Conservation (phyloP, 2,329 filamentous ascomycete species). For the Xylariaceae sp. region DNA sequence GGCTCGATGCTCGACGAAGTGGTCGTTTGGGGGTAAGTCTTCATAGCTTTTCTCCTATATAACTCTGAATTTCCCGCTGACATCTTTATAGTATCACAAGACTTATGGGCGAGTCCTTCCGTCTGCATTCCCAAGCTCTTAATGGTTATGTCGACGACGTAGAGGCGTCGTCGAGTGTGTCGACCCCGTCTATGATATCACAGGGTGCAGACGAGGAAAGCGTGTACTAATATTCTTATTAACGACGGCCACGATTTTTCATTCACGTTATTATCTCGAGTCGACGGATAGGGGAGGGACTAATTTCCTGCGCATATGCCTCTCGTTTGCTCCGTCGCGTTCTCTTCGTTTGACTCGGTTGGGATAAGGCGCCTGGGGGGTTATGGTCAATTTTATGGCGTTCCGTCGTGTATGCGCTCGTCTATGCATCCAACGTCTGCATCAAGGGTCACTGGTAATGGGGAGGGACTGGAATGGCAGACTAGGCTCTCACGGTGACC, state of each 20-base stretch:
- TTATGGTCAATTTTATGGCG: constrained; percentile 25
- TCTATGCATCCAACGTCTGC: constrained; percentile 34
- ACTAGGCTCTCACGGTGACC: constrained; percentile 31
- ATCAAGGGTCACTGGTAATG: constrained; percentile 33
- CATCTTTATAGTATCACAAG: constrained; percentile 66
- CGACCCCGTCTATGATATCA: constrained; percentile 66
- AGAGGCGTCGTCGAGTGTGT: constrained; percentile 63
- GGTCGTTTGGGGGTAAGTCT: constrained; percentile 95
- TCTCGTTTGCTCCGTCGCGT: constrained; percentile 33
- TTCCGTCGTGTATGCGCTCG: constrained; percentile 29
- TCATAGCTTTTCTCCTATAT: constrained; percentile 27
- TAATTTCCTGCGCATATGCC: constrained; percentile 44
- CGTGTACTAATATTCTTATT: constrained; percentile 54
- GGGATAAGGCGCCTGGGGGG: constrained; percentile 29
- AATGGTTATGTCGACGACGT: constrained; percentile 88
- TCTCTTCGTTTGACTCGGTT: constrained; percentile 26
- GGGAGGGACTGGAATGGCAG: constrained; percentile 29
- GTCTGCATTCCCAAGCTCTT: constrained; percentile 89
- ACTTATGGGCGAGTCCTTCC: constrained; percentile 97
- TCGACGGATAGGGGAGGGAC: constrained; percentile 27
- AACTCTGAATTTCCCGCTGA: constrained; percentile 58
- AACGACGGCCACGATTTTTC: constrained; percentile 48
- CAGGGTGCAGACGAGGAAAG: constrained; percentile 67
- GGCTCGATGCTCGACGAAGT: constrained; percentile 98
- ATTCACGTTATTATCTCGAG: constrained; percentile 29